These are phyloP conservation scores for Talaromyces sp. DNA, from an alignment of 2,329 filamentous ascomycete species.

Conservation along the genomic window DNA sequence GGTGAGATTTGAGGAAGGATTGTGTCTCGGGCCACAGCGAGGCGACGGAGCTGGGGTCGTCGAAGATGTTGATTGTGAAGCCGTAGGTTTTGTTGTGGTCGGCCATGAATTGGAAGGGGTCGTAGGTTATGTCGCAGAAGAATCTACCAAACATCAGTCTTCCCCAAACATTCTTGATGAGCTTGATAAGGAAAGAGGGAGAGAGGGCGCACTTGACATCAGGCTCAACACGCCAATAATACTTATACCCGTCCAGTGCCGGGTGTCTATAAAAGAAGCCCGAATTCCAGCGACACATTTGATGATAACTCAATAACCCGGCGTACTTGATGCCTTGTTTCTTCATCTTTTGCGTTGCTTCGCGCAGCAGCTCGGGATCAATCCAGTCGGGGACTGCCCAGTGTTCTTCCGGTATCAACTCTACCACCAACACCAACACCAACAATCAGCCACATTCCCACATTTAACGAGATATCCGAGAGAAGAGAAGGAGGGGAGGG, in stretches of 20 bases:
- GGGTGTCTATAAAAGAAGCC: slow-evolving; percentile 97
- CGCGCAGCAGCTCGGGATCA: slow-evolving; percentile 76
- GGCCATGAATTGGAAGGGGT: slow-evolving; percentile 96
- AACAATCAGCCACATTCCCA: not conserved
- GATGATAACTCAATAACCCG: slow-evolving; percentile 84
- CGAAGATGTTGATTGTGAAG: slow-evolving; percentile 96
- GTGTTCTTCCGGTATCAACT: slow-evolving; percentile 86
- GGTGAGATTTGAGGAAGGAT: slow-evolving; percentile 83
- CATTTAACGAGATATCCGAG: no score
- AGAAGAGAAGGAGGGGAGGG: not conserved
- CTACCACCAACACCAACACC: slow-evolving; percentile 44
- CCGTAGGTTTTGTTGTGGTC: slow-evolving; percentile 99
- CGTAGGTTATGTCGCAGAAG: slow-evolving; percentile 98
- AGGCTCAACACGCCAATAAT: slow-evolving; percentile 98
- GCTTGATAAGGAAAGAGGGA: not conserved
- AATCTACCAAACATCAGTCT: slow-evolving; percentile 39
- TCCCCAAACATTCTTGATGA: not conserved
- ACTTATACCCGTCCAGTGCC: slow-evolving; percentile 75
- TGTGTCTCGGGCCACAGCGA: slow-evolving; percentile 90
- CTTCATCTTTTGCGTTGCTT: slow-evolving; percentile 77
- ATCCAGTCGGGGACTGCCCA: slow-evolving; percentile 94
- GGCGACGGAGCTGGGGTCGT: slow-evolving; percentile 80
- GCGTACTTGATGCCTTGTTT: slow-evolving; percentile 90
- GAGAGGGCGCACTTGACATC: slow-evolving; percentile 72
- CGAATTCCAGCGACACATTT: slow-evolving; percentile 99